Conservation (phyloP, 1,284 basidiomycete genomes). For the Ceratobasidium sp. region DNA sequence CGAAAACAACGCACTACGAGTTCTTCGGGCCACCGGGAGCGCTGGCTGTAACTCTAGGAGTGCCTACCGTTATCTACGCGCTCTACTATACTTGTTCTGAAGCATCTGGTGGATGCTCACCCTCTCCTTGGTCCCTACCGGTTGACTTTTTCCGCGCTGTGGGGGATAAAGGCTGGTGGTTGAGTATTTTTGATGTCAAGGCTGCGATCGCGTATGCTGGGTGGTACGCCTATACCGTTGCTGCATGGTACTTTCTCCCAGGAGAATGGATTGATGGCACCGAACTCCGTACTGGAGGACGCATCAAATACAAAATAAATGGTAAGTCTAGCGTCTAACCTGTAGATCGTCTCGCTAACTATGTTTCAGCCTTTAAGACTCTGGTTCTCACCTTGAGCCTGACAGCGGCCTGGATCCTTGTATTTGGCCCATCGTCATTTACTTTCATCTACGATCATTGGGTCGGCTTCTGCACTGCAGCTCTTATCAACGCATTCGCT, state of each 20-base stretch:
- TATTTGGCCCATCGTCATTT: conserved; percentile 81
- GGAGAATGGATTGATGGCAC: conserved; percentile 87
- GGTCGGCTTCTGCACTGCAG: conserved; percentile 87
- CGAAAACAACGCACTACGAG: conserved; percentile 40
- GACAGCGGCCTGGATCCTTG: conserved; percentile 70
- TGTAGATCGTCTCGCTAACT: conserved; percentile 1
- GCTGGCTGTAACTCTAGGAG: conserved; percentile 69
- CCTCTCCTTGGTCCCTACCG: conserved; percentile 59
- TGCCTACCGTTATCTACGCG: conserved; percentile 80
- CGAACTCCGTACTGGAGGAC: conserved; percentile 79
- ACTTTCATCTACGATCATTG: conserved; percentile 94
- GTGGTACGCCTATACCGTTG: conserved; percentile 91
- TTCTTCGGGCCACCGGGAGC: conserved; percentile 43
- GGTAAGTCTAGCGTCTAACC: conserved; percentile 62
- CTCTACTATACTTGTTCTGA: conserved; percentile 91
- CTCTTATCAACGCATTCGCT: conserved; percentile 78
- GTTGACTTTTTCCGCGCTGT: conserved; percentile 61
- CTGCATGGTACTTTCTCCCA: conserved; percentile 86
- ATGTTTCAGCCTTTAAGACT: conserved; percentile 80
- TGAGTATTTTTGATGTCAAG: conserved; percentile 79
- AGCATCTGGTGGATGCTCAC: conserved; percentile 75
- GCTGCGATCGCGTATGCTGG: conserved; percentile 80
- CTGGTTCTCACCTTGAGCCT: conserved; percentile 81
- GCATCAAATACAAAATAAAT: conserved; percentile 93
- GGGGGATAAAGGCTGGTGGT: conserved; percentile 68